Evolutionary conservation across 169 alveolate genomes (phyloP).

Genomic region (Amoebophrya sp.): DNA sequence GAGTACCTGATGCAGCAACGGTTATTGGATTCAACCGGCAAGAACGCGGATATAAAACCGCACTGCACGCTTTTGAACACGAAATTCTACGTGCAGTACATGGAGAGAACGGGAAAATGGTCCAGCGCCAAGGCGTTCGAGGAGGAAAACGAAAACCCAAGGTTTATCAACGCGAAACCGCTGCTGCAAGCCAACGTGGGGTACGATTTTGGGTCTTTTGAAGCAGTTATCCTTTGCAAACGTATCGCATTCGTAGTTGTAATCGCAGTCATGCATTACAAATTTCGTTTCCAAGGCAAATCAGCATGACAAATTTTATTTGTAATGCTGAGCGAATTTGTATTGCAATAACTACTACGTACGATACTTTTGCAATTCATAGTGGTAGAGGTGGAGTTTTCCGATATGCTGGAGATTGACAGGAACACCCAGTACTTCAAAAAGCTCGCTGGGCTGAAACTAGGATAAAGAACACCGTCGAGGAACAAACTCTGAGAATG

Average conservation of each 20-base stretch:
- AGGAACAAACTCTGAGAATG: too few relatives aligned
- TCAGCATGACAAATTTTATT: too few relatives aligned
- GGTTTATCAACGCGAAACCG: neutral
- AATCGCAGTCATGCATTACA: too few relatives aligned
- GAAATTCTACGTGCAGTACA: neutral
- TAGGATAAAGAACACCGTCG: too few relatives aligned
- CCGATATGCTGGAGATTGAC: neutral
- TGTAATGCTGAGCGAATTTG: too few relatives aligned
- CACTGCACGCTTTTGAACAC: neutral
- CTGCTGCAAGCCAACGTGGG: neutral
- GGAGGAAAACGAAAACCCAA: neutral
- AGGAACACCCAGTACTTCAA: neutral
- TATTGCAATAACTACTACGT: too few relatives aligned
- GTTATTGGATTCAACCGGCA: neutral
- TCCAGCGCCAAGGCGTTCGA: neutral
- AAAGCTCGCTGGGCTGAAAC: neutral
- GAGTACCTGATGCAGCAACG: neutral
- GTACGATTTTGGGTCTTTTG: too few relatives aligned
- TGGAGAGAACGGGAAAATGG: neutral
- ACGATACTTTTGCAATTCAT: too few relatives aligned
- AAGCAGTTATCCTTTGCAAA: too few relatives aligned
- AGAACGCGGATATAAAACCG: neutral
- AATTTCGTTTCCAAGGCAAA: too few relatives aligned
- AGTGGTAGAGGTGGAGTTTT: neutral
- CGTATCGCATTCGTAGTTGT: too few relatives aligned